Base-by-base conservation (phyloP, 257 asterid genomes). In the Euphrasia confusa region DNA sequence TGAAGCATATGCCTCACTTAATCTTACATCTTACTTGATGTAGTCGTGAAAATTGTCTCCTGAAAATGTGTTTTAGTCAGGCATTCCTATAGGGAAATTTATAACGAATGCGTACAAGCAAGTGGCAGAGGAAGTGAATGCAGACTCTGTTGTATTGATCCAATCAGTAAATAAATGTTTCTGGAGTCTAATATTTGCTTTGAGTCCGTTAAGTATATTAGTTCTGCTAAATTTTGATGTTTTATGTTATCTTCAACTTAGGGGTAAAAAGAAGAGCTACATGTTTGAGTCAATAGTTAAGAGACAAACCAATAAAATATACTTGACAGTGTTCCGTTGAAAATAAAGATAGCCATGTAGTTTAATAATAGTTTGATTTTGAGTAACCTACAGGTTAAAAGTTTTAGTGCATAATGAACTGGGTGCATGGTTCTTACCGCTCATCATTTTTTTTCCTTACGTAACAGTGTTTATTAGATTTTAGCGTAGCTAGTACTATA, bases 51-150 rank as follows among this genome's bases (percentile, higher is more conserved):
- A 54, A 17, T 17, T 6, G 32, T 53, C 33, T 32, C n/a, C 33
- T 53, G 33, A 53, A 32, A 18, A 1, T 53, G 24, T 8, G 60
- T 24, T 54, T 54, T 18, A 7, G 30, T 52, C 5, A 3, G 9
- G 30, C 57, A 52, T 52, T 15, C 12, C 27, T 15, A 4, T 15
- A 52, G 28, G 30, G 57, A 30, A 2, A 47, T 47, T 13, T 12
- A 47, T 47, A 47, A n/a, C 15, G 54, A 49, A 49, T 40, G 48
- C 15, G 33, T 63, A 71, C 60, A 28, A 53, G 39, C 68, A 30
- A 40, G 67, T 47, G 8, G 12, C 54, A 15, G 37, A 44, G 42
- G 60, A 42, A 61, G 63, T 49, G 21, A 37, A 54, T 54, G 48
- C 18, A 48, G 44, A 66, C 30, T 61, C 48, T 62, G 61, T 0